Evolutionary conservation across 805 yeast species (phyloP).

Genomic region (Yarrowia deformans): DNA sequence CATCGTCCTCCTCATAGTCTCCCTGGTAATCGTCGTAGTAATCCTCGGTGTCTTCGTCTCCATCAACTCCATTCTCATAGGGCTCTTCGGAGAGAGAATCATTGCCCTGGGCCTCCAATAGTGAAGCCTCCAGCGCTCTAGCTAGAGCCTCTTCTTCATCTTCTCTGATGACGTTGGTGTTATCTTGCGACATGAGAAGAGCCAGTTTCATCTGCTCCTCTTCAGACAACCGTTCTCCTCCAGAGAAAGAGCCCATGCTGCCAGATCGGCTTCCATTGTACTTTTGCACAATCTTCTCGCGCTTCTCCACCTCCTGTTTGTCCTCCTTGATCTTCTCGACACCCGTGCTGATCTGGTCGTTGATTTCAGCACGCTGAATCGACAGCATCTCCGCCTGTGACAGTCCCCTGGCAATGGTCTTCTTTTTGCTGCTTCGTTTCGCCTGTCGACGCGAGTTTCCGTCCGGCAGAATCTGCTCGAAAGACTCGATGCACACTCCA

Average conservation of each 20-base stretch:
- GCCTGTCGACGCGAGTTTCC: constrained; percentile 32
- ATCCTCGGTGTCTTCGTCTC: background rate
- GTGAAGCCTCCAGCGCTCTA: constrained; percentile 19
- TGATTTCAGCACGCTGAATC: constrained; percentile 33
- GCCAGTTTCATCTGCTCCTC: constrained; percentile 36
- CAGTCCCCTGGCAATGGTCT: constrained; percentile 23
- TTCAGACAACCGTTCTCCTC: constrained; percentile 17
- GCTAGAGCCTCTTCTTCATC: constrained; percentile 31
- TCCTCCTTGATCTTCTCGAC: constrained; percentile 31
- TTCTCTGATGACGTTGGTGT: constrained; percentile 14
- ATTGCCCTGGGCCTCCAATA: background rate
- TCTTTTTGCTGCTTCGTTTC: constrained; percentile 21
- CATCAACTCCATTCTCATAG: constrained; percentile 4
- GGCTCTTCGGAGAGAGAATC: constrained; percentile 15
- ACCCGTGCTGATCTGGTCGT: constrained; percentile 31
- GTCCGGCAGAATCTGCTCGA: constrained; percentile 29
- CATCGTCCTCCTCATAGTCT: constrained; percentile 40
- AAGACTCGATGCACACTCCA: constrained; percentile 34
- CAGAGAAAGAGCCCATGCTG: constrained; percentile 24
- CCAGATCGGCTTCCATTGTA: constrained; percentile 29
- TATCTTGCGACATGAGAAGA: constrained; percentile 29
- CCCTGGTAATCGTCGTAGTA: constrained; percentile 23
- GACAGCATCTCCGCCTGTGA: constrained; percentile 27
- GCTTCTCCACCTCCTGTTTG: constrained; percentile 29
- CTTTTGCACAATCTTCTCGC: constrained; percentile 29